Percentiles rank a stretch among this genome's conserved stretches.
These are phyloP conservation scores for Beauveria sp. DNA, from an alignment of 2,329 filamentous ascomycete genomes.

Conservation along the genomic window DNA sequence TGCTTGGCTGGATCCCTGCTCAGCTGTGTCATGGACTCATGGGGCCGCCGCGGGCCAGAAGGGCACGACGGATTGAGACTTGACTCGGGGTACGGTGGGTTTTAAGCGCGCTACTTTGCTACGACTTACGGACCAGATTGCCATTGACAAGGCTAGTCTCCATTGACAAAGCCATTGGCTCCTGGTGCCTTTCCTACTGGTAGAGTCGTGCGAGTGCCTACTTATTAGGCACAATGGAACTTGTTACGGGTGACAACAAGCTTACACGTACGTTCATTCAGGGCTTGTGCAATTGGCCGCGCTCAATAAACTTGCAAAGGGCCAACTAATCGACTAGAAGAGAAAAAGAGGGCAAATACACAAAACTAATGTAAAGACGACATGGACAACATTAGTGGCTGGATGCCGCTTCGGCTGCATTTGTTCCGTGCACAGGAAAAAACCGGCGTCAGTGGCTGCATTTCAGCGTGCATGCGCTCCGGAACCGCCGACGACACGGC, in stretches of 20 bases:
- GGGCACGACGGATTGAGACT: neutral
- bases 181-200: no score
- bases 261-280: neutral
- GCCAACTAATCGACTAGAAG: neutral
- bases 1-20: neutral
- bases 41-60: neutral
- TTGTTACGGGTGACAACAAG: no score
- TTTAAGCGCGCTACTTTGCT: neutral
- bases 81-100: neutral
- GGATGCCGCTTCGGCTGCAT: neutral
- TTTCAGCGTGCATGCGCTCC: constrained; percentile 5
- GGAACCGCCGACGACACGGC: constrained; percentile 7
- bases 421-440: neutral
- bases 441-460: neutral
- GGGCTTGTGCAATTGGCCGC: neutral
- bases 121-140: neutral
- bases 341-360: neutral
- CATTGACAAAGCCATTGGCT: neutral
- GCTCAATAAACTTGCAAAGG: neutral
- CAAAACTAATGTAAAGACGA: neutral
- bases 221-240: no score
- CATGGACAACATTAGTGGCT: neutral
- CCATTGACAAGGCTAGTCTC: neutral
- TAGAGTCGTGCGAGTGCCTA: no score
- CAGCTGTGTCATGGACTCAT: constrained; percentile 7